Percentiles rank a stretch among this genome's conserved stretches.
Conservation (phyloP, 169 alveolate species). For the Plasmodium ovale region DNA sequence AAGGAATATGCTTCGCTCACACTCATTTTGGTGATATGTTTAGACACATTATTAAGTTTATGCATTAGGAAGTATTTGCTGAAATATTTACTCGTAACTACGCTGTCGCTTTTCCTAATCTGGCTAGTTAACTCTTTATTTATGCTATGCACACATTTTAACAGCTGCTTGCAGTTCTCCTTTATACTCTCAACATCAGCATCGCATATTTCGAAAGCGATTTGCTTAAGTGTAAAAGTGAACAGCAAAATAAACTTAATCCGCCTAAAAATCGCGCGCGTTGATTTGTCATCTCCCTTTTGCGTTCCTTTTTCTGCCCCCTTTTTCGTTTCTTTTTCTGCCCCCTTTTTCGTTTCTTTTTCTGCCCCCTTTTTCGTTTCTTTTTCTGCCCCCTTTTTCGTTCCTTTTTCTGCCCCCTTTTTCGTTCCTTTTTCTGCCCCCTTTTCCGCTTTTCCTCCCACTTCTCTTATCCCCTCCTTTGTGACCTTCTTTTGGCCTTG, state of each 20-base stretch:
- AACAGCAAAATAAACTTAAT: conserved; percentile 40
- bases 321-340: not conserved
- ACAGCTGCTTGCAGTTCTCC: conserved; percentile 35
- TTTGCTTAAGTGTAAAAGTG: conserved; percentile 9
- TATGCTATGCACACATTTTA: conserved; percentile 23
- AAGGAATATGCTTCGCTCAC: conserved; percentile 21
- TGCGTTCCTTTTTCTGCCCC: not conserved
- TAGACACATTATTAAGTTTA: conserved; percentile 26
- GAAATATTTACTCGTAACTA: conserved; percentile 25
- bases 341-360: not conserved
- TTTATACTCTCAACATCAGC: not conserved
- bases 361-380: not conserved
- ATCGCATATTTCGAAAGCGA: conserved; percentile 26
- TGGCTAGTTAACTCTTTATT: conserved; percentile 19
- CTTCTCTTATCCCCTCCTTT: not conserved
- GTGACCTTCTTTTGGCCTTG: not conserved
- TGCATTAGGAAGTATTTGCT: conserved; percentile 67
- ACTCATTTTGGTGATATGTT: conserved; percentile 48
- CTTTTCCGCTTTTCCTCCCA: not conserved
- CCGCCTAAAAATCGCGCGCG: conserved; percentile 6
- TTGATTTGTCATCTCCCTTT: not conserved
- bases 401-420: not conserved
- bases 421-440: not conserved
- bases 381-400: not conserved
- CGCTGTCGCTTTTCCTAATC: not conserved